phyloP scores from a whole-genome alignment of 2,329 filamentous ascomycete species.

The Aspergillus sp. region DNA sequence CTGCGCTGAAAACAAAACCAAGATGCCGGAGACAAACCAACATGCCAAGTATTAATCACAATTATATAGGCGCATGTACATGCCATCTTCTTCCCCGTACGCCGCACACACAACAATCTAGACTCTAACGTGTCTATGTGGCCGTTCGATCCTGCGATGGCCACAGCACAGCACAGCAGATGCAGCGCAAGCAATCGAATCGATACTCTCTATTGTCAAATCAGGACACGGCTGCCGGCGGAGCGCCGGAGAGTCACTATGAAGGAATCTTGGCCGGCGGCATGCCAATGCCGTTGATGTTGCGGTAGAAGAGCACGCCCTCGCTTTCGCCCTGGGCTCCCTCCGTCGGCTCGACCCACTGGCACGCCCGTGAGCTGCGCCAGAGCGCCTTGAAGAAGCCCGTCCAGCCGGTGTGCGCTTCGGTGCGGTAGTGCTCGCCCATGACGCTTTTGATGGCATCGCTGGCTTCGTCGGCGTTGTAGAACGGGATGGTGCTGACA shows the following conservation, averaged over 20 bases:
- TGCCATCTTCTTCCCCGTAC: background rate
- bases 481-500: constrained; percentile 91
- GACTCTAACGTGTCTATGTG: constrained; percentile 6
- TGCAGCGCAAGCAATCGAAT: constrained; percentile 2
- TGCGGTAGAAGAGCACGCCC: constrained; percentile 88
- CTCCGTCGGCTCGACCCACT: constrained; percentile 91
- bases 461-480: constrained; percentile 86
- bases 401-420: constrained; percentile 63
- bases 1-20: background rate
- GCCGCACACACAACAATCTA: constrained; percentile 3
- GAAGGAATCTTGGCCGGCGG: constrained; percentile 38
- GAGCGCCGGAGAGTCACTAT: constrained; percentile 11
- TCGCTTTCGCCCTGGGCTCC: constrained; percentile 71
- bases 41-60: too few species aligned
- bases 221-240: background rate
- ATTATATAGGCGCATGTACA: background rate
- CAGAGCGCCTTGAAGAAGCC: constrained; percentile 83
- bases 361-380: constrained; percentile 74
- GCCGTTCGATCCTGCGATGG: constrained; percentile 18
- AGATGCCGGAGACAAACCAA: background rate
- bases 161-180: background rate
- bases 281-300: constrained; percentile 76
- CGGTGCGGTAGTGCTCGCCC: constrained; percentile 86
- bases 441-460: constrained; percentile 93
- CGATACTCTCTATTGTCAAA: too few species aligned